Evolutionary conservation across 768 basidiomycete genomes (phyloP).

Genomic region (Phanerochaete carnosa): DNA sequence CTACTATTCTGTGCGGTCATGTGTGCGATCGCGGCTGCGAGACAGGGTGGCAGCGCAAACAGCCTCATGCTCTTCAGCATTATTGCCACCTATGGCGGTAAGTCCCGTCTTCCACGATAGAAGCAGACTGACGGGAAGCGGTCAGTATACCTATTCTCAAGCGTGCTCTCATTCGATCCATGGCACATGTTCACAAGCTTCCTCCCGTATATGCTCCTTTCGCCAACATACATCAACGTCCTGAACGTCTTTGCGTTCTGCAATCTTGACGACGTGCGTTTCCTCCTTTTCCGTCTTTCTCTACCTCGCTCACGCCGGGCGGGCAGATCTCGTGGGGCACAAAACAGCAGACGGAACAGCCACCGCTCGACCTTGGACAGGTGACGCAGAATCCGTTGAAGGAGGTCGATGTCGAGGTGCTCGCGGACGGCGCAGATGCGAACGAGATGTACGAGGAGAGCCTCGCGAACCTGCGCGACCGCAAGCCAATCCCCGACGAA

Average conservation of each 20-base stretch:
- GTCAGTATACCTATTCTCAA: constrained; percentile 70
- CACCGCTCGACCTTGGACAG: constrained; percentile 74
- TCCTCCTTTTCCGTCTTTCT: constrained; percentile 11
- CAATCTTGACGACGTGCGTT: constrained; percentile 77
- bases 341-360: constrained; percentile 74
- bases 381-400: constrained; percentile 78
- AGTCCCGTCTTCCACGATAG: constrained; percentile 16
- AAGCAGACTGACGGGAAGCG: neutral
- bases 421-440: constrained; percentile 76
- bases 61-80: constrained; percentile 83
- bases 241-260: constrained; percentile 85
- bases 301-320: neutral
- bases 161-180: constrained; percentile 86
- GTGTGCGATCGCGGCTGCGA: constrained; percentile 71
- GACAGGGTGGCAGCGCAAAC: constrained; percentile 63
- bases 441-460: constrained; percentile 86
- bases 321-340: constrained; percentile 89
- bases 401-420: constrained; percentile 85
- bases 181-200: constrained; percentile 97
- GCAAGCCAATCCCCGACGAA: constrained; percentile 34
- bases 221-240: constrained; percentile 77
- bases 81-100: constrained; percentile 79
- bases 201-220: constrained; percentile 81
- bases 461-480: constrained; percentile 63
- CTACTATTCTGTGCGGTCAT: constrained; percentile 79